Evolutionary conservation across 2,329 filamentous ascomycete genomes (phyloP), one percentile per base, ranked within the genome.

Genomic region (Aspergillus ochraceus): DNA sequence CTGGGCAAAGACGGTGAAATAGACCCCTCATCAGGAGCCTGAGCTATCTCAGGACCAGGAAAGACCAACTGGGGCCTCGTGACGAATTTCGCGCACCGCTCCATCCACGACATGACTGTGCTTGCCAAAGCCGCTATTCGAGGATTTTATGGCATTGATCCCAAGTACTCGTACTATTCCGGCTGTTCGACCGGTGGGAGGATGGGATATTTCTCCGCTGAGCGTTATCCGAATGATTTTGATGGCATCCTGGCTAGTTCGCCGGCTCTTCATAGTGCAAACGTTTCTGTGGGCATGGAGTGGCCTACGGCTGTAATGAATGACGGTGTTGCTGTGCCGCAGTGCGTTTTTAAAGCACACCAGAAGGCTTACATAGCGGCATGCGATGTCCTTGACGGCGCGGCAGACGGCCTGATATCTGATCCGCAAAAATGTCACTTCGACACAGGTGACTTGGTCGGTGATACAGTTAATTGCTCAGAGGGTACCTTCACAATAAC

Each of bases 181-280:
- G 79, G 78, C 17, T 81, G 80, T 68, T 80, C 78, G 2, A 75
- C 75, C 14, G 80, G 79, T 58, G 79, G 79, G n/a, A 69, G 75
- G 22, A 78, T 81, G 66, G 80, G 79, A 42, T 61, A 81, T 45
- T 77, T 77, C 63, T 73, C 74, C 4, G 75, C 76, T 4, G 74
- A 80, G 60, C 67, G 72, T 46, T 81, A 74, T 61, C 79, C 79
- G 0, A 66, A 74, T 2, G 77, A 79, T 51, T 81, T 79, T 56
- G 77, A 81, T 58, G 79, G 79, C 20, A 78, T 81, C 60, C 70
- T 79, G 32, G 73, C 75, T 10, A 76, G 74, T 24, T 74, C 79
- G 49, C 77, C 71, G n/a, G 77, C 77, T n/a, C 47, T 55, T 4
- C 49, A 50, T 39, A 49, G 46, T 14, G 24, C 26, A 3, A 50